Evolutionary conservation across 2,329 filamentous ascomycete species (phyloP).

Genomic region (Pseudogymnoascus sp.): DNA sequence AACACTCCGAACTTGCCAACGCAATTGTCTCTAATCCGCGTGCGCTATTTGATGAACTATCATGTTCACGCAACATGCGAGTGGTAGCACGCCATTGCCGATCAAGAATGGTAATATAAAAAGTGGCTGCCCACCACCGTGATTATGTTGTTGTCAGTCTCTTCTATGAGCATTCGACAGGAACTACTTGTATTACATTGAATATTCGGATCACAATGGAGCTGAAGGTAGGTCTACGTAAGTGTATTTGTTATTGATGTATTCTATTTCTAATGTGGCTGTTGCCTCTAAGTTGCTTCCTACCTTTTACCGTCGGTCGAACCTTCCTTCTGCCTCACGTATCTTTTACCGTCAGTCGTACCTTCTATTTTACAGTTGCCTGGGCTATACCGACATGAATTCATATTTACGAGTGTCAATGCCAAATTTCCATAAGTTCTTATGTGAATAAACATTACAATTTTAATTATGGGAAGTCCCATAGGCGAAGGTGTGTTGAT

Average conservation of each 20-base stretch:
- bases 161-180: not conserved
- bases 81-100: not conserved
- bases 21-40: not conserved
- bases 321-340: not conserved
- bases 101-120: not conserved
- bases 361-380: not conserved
- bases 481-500: not conserved
- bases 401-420: not conserved
- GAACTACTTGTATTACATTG: not conserved
- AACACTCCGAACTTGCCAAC: not conserved
- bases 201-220: not conserved
- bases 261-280: not conserved
- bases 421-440: too few relatives aligned
- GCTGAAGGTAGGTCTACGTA: not conserved
- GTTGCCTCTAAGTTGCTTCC: not conserved
- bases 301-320: not conserved
- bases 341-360: not conserved
- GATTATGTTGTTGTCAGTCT: not conserved
- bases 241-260: not conserved
- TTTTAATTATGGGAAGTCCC: not conserved
- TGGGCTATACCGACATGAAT: too few relatives aligned
- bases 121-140: not conserved
- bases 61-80: not conserved
- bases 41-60: not conserved
- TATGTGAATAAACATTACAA: too few relatives aligned